Evolutionary conservation across 1,284 basidiomycete genomes (phyloP).

Genomic region (Amylostereum areolatum): DNA sequence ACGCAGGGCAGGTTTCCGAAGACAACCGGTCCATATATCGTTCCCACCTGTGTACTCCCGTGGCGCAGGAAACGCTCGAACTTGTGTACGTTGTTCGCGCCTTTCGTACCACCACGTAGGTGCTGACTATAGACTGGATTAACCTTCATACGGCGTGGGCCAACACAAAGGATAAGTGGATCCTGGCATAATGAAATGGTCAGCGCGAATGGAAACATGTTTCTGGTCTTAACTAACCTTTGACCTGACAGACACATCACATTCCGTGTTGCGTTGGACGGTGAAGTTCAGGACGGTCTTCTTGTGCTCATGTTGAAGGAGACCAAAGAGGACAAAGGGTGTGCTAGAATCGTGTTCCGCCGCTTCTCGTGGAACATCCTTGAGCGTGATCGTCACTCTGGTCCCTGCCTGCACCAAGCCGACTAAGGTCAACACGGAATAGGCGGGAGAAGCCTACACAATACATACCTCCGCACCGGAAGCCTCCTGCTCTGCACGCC

Average conservation of each 20-base stretch:
- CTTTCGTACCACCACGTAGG: constrained; percentile 82
- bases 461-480: constrained; percentile 58
- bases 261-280: constrained; percentile 95
- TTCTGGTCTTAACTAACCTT: constrained; percentile 51
- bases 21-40: constrained; percentile 83
- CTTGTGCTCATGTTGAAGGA: constrained; percentile 96
- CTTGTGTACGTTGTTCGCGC: constrained; percentile 96
- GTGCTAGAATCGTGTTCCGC: constrained; percentile 24
- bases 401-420: constrained; percentile 57
- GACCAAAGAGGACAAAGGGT: constrained; percentile 75
- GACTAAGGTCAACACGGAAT: background rate
- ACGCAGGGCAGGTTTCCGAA: constrained; percentile 85
- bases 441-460: background rate
- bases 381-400: constrained; percentile 70
- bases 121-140: constrained; percentile 93
- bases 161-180: constrained; percentile 83
- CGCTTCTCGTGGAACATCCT: constrained; percentile 62
- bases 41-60: constrained; percentile 76
- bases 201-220: too few species aligned
- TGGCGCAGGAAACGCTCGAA: constrained; percentile 91
- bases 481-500: constrained; percentile 55
- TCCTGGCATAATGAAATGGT: constrained; percentile 47
- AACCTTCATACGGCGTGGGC: constrained; percentile 79
- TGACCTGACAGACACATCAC: constrained; percentile 80
- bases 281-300: constrained; percentile 91